These are phyloP conservation scores for Melaleuca alternifolia DNA, from an alignment of 345 rosid genomes.

Conservation along the genomic window DNA sequence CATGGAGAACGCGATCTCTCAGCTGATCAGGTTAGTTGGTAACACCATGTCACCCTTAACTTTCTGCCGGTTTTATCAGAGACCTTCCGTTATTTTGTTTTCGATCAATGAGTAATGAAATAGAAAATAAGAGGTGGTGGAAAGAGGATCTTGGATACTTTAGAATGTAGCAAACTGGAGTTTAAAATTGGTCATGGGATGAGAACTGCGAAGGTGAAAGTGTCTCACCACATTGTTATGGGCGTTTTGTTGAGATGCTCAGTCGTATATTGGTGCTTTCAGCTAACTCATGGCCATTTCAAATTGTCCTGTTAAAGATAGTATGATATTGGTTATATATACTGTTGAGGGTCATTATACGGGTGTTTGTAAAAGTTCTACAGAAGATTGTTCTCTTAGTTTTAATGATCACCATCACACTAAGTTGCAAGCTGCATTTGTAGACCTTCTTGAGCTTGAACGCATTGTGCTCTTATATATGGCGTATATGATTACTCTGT, in stretches of 20 bases:
- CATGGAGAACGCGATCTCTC: slow-evolving; percentile 75
- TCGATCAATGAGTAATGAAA: background rate
- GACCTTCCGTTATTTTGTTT: background rate
- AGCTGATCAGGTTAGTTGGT: slow-evolving; percentile 49
- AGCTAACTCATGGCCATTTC: background rate
- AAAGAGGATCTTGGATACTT: background rate
- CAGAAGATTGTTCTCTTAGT: background rate
- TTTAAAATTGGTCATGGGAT: background rate
- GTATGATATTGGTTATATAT: background rate
- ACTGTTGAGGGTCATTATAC: background rate
- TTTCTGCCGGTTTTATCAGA: background rate
- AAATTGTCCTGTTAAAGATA: background rate
- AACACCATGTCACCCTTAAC: background rate
- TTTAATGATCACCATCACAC: background rate
- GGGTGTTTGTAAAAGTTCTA: background rate
- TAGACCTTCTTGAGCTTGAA: background rate
- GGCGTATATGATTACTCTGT: background rate
- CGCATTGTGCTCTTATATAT: background rate
- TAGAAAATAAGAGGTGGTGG: background rate
- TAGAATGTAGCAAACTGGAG: background rate
- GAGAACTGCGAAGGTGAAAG: background rate
- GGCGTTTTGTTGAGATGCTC: background rate
- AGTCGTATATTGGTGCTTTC: background rate
- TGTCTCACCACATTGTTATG: background rate
- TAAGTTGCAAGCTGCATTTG: background rate